Conservation (phyloP, 202 grass and related monocot genomes). For the Schoenoplectus tabernaemontani region DNA sequence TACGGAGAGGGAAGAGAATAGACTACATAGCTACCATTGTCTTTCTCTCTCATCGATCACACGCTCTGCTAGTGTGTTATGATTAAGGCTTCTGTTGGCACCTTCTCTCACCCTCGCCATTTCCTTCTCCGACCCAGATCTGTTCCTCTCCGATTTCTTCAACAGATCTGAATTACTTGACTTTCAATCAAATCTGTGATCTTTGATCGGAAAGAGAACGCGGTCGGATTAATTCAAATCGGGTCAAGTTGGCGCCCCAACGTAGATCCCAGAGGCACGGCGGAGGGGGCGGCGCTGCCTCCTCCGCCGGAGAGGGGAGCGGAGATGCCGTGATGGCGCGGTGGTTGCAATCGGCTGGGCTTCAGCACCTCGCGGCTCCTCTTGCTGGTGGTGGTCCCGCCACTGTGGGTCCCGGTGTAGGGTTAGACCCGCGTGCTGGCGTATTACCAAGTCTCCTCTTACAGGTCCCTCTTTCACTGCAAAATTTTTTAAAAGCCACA, state of each 20-base stretch:
- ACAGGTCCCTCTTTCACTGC: slow-evolving; percentile 41
- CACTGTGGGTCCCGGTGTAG: slow-evolving; percentile 25
- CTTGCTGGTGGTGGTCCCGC: slow-evolving; percentile 23
- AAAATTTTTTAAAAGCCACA: not conserved
- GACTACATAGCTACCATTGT: not conserved
- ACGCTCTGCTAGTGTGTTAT: slow-evolving; percentile 2
- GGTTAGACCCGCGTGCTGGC: slow-evolving; percentile 39
- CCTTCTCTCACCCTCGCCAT: slow-evolving; percentile 1
- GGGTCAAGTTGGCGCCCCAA: slow-evolving; percentile 90
- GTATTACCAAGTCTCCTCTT: slow-evolving; percentile 74
- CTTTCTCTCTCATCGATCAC: slow-evolving; percentile 1
- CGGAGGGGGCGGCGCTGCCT: slow-evolving; percentile 37
- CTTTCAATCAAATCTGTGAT: not conserved
- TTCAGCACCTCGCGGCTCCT: slow-evolving; percentile 83
- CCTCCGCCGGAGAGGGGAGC: slow-evolving; percentile 41
- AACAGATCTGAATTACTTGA: slow-evolving; percentile 11
- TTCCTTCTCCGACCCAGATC: slow-evolving; percentile 3
- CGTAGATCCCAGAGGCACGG: slow-evolving; percentile 88
- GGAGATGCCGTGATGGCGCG: slow-evolving; percentile 90
- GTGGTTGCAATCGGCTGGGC: slow-evolving; percentile 92
- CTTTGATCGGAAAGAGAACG: not conserved
- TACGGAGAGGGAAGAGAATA: not conserved
- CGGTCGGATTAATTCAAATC: not conserved
- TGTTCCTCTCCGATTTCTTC: not conserved
- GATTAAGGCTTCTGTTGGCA: not conserved